Base-by-base conservation (phyloP, 768 basidiomycete genomes). In the Russula sp. region DNA sequence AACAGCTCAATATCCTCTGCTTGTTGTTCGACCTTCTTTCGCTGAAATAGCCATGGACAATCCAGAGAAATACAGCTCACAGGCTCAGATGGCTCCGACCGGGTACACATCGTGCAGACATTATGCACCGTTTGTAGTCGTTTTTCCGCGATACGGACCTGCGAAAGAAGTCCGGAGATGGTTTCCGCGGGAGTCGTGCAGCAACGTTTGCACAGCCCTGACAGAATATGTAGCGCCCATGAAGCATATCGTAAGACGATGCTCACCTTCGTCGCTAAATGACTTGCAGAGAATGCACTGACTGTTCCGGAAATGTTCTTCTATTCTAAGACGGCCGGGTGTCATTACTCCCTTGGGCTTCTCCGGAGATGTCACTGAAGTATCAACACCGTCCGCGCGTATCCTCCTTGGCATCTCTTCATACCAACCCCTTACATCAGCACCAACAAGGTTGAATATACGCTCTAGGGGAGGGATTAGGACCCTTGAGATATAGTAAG, bases 391-490 rank as follows among this genome's bases (percentile, higher is more conserved):
- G 68, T 76, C 69, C 49, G 73, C 74, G 50, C 75, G 74, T 58
- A 77, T 75, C 43, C 77, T 75, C 70, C 84, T 85, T 2, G 92
- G 90, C 92, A 95, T 93, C 34, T 87, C 85, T 52, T 87, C 79
- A 69, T 84, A 98, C 96, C 96, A 98, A 46, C 79, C 76, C 56
- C 81, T 80, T 32, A 96, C 86, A 70, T 97, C 88, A 9, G 88
- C 93, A 16, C 96, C 95, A 38, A 95, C 79, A 25, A 98, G 83
- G 67, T 88, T 93, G 77, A 98, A 92, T 48, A 99, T 83, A 49
- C 97, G 83, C 61, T 90, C 88, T 65, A 99, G 71, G 0, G 96
- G 93, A 9, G 92, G 93, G 47, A 98, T 92, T 49, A 98, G 78
- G 16, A 94, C 85, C 48, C 83, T 78, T 0, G 82, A 81, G 68